Conservation (phyloP, 2,329 filamentous ascomycete genomes). For the Aureobasidium sp. region DNA sequence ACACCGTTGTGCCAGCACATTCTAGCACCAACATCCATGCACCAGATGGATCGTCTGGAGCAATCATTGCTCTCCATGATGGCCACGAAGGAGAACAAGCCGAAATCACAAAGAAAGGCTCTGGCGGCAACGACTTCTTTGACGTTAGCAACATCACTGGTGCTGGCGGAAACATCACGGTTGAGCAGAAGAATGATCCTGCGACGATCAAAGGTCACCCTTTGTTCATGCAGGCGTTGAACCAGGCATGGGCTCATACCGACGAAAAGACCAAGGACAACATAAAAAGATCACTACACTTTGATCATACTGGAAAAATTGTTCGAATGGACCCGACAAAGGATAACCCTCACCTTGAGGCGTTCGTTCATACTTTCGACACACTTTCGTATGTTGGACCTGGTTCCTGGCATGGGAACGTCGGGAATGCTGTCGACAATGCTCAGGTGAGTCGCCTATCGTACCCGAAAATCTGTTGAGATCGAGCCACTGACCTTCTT, state of each 20-base stretch:
- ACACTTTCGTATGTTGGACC: neutral
- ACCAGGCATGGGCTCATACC: neutral
- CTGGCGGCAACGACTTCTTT: conserved; percentile 25
- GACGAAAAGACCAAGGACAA: neutral
- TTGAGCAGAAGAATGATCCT: conserved; percentile 26
- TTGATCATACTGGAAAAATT: neutral
- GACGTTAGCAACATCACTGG: conserved; percentile 30
- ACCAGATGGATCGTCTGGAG: conserved; percentile 28
- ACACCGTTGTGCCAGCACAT: conserved; percentile 25
- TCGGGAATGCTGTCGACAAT: neutral
- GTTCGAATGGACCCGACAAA: conserved; percentile 23
- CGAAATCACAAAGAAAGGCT: conserved; percentile 33
- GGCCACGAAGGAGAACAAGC: conserved; percentile 32
- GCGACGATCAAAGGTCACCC: neutral
- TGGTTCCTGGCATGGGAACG: neutral
- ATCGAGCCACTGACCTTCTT: conserved; percentile 20
- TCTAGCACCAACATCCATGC: conserved; percentile 15
- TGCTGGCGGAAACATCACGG: conserved; percentile 33
- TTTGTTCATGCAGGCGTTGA: neutral
- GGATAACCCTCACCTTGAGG: conserved; percentile 27
- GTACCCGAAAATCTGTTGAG: neutral
- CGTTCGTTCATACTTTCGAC: conserved; percentile 21
- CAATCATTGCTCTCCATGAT: conserved; percentile 33
- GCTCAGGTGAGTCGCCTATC: neutral
- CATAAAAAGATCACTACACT: neutral